Percentiles rank a stretch among this genome's conserved stretches.
These are phyloP conservation scores for Thelephora ganbajun DNA, from an alignment of 768 basidiomycete genomes.

Conservation along the genomic window DNA sequence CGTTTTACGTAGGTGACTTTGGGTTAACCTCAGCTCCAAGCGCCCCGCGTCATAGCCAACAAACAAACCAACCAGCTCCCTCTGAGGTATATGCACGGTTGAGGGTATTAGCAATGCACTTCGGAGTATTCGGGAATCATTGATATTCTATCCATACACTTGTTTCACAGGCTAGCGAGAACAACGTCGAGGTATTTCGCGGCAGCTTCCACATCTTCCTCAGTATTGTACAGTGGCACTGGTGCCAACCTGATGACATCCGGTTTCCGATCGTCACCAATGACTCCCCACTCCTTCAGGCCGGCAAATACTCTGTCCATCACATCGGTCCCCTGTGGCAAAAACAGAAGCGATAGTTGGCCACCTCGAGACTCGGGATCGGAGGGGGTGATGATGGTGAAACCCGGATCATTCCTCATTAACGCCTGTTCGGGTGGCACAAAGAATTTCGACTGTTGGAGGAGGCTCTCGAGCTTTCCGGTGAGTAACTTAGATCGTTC, in stretches of 20 bases:
- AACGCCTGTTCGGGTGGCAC: constrained; percentile 22
- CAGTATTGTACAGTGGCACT: constrained; percentile 74
- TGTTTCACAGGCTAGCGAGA: constrained; percentile 21
- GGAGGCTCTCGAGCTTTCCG: constrained; percentile 46
- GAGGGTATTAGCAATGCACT: too few species aligned
- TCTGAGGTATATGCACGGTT: too few species aligned
- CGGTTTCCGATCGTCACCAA: constrained; percentile 86
- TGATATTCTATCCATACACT: background rate
- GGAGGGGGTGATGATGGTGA: constrained; percentile 87
- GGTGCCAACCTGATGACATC: constrained; percentile 88
- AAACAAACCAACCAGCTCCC: too few species aligned
- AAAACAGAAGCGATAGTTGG: constrained; percentile 77
- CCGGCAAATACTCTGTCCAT: constrained; percentile 61
- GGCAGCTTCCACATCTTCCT: constrained; percentile 62
- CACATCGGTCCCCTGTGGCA: constrained; percentile 39
- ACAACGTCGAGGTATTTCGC: constrained; percentile 50
- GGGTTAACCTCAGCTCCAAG: too few species aligned
- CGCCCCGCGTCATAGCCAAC: too few species aligned
- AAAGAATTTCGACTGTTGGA: constrained; percentile 52
- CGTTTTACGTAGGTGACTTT: too few species aligned
- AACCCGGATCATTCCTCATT: constrained; percentile 22
- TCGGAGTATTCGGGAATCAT: background rate
- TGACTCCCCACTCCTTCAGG: constrained; percentile 57
- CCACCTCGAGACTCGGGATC: constrained; percentile 59
- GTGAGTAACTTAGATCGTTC: constrained; percentile 64